These are phyloP conservation scores for Beauveria scarabaeidicola DNA, from an alignment of 2,329 filamentous ascomycete genomes.

Conservation along the genomic window DNA sequence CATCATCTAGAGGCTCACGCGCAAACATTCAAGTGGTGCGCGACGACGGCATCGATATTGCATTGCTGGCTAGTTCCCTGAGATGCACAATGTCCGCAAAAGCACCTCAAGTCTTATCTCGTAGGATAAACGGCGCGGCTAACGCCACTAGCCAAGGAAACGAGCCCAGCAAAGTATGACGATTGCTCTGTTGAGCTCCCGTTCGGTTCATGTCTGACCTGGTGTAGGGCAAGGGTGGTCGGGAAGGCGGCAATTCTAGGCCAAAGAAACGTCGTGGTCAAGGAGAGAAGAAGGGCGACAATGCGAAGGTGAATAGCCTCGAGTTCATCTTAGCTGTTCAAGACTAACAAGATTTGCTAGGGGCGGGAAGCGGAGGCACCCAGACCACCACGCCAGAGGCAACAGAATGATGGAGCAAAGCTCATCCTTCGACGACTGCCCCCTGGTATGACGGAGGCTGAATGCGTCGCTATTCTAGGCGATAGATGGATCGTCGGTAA, in stretches of 20 bases:
- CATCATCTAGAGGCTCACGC: not conserved
- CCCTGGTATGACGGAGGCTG: conserved; percentile 70
- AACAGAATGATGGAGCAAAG: conserved; percentile 62
- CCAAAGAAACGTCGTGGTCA: conserved; percentile 20
- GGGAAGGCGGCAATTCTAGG: conserved; percentile 16
- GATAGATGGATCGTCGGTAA: conserved; percentile 73
- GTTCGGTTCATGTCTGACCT: conserved; percentile 8
- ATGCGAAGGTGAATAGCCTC: conserved; percentile 19
- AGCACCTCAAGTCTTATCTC: conserved; percentile 27
- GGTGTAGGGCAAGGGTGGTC: conserved; percentile 12
- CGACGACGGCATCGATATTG: conserved; percentile 11
- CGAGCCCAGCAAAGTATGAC: conserved; percentile 15
- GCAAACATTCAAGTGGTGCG: not conserved
- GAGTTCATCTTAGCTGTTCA: not conserved
- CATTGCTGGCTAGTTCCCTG: conserved; percentile 3
- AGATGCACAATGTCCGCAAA: conserved; percentile 29
- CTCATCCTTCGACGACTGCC: conserved; percentile 77
- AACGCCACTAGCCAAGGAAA: conserved; percentile 18
- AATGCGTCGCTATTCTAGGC: conserved; percentile 66
- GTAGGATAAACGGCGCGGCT: conserved; percentile 26
- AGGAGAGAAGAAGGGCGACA: conserved; percentile 21
- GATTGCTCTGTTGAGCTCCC: not conserved
- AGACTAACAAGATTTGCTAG: not conserved
- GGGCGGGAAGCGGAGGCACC: conserved; percentile 20
- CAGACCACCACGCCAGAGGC: conserved; percentile 38